phyloP scores from a whole-genome alignment of 2,329 filamentous ascomycete genomes.

The Exophiala sideris region DNA sequence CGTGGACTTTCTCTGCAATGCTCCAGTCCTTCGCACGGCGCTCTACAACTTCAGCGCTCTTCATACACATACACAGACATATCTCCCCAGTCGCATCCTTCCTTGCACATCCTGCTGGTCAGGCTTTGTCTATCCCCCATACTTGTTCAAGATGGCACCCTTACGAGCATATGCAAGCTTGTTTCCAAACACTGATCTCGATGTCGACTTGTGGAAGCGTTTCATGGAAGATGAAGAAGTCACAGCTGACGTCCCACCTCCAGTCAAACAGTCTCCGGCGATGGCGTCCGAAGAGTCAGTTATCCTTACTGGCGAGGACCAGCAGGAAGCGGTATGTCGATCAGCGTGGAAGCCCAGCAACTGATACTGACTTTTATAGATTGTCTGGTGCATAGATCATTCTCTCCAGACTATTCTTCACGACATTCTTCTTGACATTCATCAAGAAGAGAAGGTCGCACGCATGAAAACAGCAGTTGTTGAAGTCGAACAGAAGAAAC shows the following conservation, averaged over 20 bases:
- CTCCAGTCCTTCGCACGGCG: neutral
- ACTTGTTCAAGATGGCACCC: conserved; percentile 13
- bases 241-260: conserved; percentile 22
- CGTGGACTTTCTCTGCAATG: neutral
- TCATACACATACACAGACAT: neutral
- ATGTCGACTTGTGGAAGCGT: conserved; percentile 19
- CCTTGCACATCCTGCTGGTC: neutral
- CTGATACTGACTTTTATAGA: conserved; percentile 16
- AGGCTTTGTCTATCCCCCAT: neutral
- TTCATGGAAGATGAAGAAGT: conserved; percentile 20
- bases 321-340: conserved; percentile 20
- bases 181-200: conserved; percentile 7
- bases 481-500: conserved; percentile 36
- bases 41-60: neutral
- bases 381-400: conserved; percentile 52
- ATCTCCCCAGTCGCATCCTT: conserved; percentile 1
- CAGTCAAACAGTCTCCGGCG: conserved; percentile 10
- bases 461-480: conserved; percentile 54
- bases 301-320: conserved; percentile 16
- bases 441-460: conserved; percentile 59
- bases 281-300: conserved; percentile 18
- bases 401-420: conserved; percentile 59
- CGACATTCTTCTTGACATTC: conserved; percentile 56
- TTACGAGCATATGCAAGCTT: conserved; percentile 4
- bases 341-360: neutral